Base-by-base conservation (phyloP, 176 grass and related monocot genomes). In the Carex pumila region DNA sequence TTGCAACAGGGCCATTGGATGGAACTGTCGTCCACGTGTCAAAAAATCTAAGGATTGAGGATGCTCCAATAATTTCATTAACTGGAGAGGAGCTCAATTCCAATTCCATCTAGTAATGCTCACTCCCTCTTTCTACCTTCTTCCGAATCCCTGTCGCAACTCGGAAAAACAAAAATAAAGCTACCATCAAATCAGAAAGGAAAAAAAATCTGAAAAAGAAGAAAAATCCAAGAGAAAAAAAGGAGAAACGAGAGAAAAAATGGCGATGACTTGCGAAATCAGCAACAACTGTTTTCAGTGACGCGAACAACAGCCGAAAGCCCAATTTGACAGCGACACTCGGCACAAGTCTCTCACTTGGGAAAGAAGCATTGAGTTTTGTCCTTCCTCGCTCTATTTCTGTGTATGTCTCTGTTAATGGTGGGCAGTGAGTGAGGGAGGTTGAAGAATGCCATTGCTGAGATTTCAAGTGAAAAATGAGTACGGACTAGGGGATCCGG, bases 391-490 rank as follows among this genome's bases (percentile, higher is more conserved):
- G 15, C 31, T 64, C 52, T 84, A 55, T 49, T 61, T 17, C 57
- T 71, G 85, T 80, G 22, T 55, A 14, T 80, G 17, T 30, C 39
- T 53, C 74, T 71, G 85, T 69, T 36, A 78, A 65, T 85, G 89
- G 67, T 62, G 39, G 61, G n/a, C 21, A 87, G 79, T 49, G 61
- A 55, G 22, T 15, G 90, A 50, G 61, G 54, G 21, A 32, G 47
- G 67, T 43, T 61, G 80, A 76, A 65, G 39, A 83, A 99, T 99
- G 97, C 97, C 97, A 66, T 87, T 95, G 19, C 91, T 91, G 71
- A 91, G 96, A 81, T 95, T 95, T 87, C 89, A 90, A 88, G 88
- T 99, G 85, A 84, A 89, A 86, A 99, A 96, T 61, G 97, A 99
- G 91, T 92, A 92, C 87, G 93, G 93, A 25, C 84, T 96, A 5